These are phyloP conservation scores for Trichaptum fuscoviolaceum DNA, from an alignment of 768 basidiomycete genomes.

Conservation along the genomic window DNA sequence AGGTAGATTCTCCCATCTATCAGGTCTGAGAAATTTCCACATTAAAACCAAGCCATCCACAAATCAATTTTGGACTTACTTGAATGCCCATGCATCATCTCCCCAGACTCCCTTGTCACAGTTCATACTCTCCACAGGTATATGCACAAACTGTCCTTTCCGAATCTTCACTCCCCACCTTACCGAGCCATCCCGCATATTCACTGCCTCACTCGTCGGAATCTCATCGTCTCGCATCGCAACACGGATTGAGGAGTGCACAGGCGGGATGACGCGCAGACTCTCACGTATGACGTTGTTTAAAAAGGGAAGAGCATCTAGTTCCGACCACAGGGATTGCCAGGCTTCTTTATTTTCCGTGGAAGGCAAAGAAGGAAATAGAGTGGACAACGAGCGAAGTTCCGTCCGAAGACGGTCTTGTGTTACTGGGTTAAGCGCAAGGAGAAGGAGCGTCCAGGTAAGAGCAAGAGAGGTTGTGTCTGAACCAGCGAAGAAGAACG, in stretches of 20 bases:
- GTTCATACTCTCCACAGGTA: slow-evolving; percentile 77
- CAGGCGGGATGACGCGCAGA: slow-evolving; percentile 72
- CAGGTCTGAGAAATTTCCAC: slow-evolving; percentile 45
- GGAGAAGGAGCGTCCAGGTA: slow-evolving; percentile 77
- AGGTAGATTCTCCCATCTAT: slow-evolving; percentile 75
- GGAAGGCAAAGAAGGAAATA: slow-evolving; percentile 13
- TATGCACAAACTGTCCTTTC: slow-evolving; percentile 72
- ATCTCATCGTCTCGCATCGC: slow-evolving; percentile 75
- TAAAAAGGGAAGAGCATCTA: slow-evolving; percentile 64
- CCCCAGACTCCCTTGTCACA: slow-evolving; percentile 78
- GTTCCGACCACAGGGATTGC: slow-evolving; percentile 48
- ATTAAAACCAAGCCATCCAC: not conserved
- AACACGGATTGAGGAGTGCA: slow-evolving; percentile 77
- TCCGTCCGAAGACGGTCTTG: slow-evolving; percentile 74
- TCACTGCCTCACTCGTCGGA: slow-evolving; percentile 63
- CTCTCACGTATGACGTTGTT: slow-evolving; percentile 74
- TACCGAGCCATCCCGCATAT: slow-evolving; percentile 43
- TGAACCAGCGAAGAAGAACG: slow-evolving; percentile 87
- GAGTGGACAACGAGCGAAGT: slow-evolving; percentile 41
- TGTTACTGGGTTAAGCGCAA: slow-evolving; percentile 59
- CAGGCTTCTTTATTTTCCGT: slow-evolving; percentile 36
- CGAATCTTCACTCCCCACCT: slow-evolving; percentile 31
- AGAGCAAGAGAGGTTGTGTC: slow-evolving; percentile 80
- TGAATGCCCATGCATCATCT: slow-evolving; percentile 73
- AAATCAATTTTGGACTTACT: slow-evolving; percentile 38